These are phyloP conservation scores for Cylindricascospora bacillispora DNA, from an alignment of 1,139 yeast species.

Conservation along the genomic window DNA sequence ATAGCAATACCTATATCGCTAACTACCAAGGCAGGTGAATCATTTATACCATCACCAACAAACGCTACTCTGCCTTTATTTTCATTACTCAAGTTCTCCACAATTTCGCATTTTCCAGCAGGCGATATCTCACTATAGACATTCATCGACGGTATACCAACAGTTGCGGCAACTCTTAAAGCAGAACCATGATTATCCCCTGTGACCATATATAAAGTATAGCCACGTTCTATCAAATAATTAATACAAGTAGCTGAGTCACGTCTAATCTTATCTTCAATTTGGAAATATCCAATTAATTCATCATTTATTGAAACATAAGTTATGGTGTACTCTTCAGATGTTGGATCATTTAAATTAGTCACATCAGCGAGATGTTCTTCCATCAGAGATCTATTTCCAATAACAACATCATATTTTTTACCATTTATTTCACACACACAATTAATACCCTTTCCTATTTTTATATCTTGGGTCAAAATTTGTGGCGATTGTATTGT, in stretches of 20 bases:
- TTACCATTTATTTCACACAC: slow-evolving; percentile 12
- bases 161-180: slow-evolving; percentile 44
- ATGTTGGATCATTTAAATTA: slow-evolving; percentile 8
- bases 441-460: slow-evolving; percentile 63
- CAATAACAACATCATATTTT: slow-evolving; percentile 35
- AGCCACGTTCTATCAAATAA: slow-evolving; percentile 41
- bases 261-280: slow-evolving; percentile 57
- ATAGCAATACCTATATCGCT: slow-evolving; percentile 87
- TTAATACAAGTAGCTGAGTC: slow-evolving; percentile 52
- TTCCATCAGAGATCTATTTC: slow-evolving; percentile 40
- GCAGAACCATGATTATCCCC: slow-evolving; percentile 73
- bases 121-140: slow-evolving; percentile 75
- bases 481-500: neutral
- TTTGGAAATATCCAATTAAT: slow-evolving; percentile 51
- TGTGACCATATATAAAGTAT: slow-evolving; percentile 76
- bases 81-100: slow-evolving; percentile 41
- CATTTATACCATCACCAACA: slow-evolving; percentile 95
- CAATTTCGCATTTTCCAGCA: slow-evolving; percentile 56
- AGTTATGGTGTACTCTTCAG: slow-evolving; percentile 25
- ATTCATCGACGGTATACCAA: slow-evolving; percentile 53
- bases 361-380: slow-evolving; percentile 2
- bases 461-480: slow-evolving; percentile 22
- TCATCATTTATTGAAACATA: slow-evolving; percentile 39
- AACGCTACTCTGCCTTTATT: slow-evolving; percentile 45
- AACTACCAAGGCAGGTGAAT: slow-evolving; percentile 86